These are phyloP conservation scores for Trichoderma endophyticum DNA, from an alignment of 2,329 filamentous ascomycete species.

Conservation along the genomic window DNA sequence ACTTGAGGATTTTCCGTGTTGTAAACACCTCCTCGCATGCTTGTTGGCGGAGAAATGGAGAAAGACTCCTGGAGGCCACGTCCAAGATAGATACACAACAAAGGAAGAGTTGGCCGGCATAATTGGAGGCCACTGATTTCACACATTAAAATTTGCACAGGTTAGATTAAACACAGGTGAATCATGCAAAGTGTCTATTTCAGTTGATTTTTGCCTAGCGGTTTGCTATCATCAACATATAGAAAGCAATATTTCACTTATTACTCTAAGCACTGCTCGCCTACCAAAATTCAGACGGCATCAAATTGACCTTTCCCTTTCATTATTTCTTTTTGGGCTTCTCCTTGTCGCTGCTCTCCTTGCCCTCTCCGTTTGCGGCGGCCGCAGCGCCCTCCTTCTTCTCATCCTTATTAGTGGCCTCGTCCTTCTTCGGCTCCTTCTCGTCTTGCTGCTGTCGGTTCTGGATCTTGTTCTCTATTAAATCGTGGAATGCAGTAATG, in stretches of 20 bases:
- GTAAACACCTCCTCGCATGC: slow-evolving; percentile 88
- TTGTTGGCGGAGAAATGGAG: slow-evolving; percentile 67
- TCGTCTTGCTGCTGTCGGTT: slow-evolving; percentile 97
- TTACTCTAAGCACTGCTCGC: not conserved
- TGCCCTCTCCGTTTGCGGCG: slow-evolving; percentile 43
- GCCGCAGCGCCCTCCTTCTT: slow-evolving; percentile 51
- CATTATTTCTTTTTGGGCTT: slow-evolving; percentile 52
- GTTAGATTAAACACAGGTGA: not conserved
- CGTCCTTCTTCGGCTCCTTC: slow-evolving; percentile 81
- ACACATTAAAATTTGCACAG: not conserved
- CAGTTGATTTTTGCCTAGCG: not conserved
- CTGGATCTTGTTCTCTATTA: slow-evolving; percentile 99
- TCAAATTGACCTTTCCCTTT: not conserved
- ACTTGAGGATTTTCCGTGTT: slow-evolving; percentile 53
- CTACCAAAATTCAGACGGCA: not conserved
- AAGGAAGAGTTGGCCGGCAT: slow-evolving; percentile 72
- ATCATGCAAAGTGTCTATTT: not conserved
- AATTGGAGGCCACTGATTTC: slow-evolving; percentile 42
- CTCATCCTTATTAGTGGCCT: slow-evolving; percentile 57
- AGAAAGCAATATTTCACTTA: not conserved
- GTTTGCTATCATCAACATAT: slow-evolving; percentile 12
- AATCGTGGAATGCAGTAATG: slow-evolving; percentile 97
- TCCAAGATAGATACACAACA: slow-evolving; percentile 53
- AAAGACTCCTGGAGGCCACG: slow-evolving; percentile 52
- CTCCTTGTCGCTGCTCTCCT: slow-evolving; percentile 52